phyloP scores from a whole-genome alignment of 805 yeast genomes.

The Brettanomyces anomalus region DNA sequence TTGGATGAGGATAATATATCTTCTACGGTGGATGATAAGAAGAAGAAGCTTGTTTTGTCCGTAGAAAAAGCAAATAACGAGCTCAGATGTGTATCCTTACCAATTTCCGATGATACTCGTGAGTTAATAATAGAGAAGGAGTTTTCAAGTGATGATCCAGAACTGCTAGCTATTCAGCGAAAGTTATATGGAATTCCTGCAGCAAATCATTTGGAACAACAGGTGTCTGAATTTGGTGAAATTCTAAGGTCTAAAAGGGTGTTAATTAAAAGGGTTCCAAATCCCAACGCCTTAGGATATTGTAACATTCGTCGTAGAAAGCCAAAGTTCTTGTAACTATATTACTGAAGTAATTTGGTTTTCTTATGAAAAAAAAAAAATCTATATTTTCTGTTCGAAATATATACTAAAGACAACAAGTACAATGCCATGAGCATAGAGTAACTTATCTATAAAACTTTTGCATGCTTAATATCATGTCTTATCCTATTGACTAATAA shows the following conservation, averaged over 20 bases:
- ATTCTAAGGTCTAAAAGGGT: conserved; percentile 29
- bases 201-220: conserved; percentile 18
- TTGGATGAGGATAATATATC: conserved; percentile 1
- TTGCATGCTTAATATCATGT: conserved; percentile 55
- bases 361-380: background rate
- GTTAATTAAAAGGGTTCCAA: conserved; percentile 36
- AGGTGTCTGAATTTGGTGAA: conserved; percentile 21
- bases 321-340: conserved; percentile 29
- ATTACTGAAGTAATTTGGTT: conserved; percentile 8
- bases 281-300: conserved; percentile 38
- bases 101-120: conserved; percentile 5
- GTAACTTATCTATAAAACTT: conserved; percentile 32
- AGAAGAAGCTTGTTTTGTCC: background rate
- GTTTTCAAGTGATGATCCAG: conserved; percentile 27
- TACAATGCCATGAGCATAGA: background rate
- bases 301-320: conserved; percentile 35
- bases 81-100: conserved; percentile 1
- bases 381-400: background rate
- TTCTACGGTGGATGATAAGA: background rate
- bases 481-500: conserved; percentile 44
- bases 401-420: background rate
- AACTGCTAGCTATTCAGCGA: conserved; percentile 27
- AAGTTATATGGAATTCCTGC: conserved; percentile 17
- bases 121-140: conserved; percentile 24
- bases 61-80: background rate